Evolutionary conservation across 2,329 filamentous ascomycete genomes (phyloP).

Genomic region (Fusarium oligoseptatum): DNA sequence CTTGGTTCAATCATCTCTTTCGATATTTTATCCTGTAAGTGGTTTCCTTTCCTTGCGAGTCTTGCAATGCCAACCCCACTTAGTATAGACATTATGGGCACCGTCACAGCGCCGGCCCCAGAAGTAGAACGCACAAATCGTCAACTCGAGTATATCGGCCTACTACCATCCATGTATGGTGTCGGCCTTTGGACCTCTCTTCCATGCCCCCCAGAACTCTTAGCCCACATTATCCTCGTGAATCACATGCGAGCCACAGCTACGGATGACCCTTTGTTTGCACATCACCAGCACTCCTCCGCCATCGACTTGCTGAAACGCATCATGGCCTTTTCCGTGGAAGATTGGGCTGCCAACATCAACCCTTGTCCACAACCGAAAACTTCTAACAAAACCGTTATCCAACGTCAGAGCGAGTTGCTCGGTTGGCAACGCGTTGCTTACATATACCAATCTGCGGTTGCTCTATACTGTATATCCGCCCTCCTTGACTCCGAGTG

Average conservation of each 20-base stretch:
- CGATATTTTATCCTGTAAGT: slow-evolving; percentile 28
- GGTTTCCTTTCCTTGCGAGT: too few relatives aligned
- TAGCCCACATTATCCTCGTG: background rate
- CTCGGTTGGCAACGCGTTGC: slow-evolving; percentile 31
- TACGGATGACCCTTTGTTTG: background rate
- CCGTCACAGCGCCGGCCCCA: slow-evolving; percentile 21
- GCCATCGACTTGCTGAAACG: slow-evolving; percentile 25
- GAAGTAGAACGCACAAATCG: slow-evolving; percentile 4
- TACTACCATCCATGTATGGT: slow-evolving; percentile 33
- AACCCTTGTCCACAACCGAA: background rate
- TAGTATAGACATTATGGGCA: slow-evolving; percentile 30
- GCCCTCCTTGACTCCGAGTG: background rate
- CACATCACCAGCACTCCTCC: background rate
- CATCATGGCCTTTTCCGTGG: slow-evolving; percentile 37
- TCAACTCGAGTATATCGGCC: slow-evolving; percentile 23
- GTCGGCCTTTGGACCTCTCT: slow-evolving; percentile 36
- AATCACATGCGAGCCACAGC: slow-evolving; percentile 37
- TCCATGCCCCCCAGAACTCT: slow-evolving; percentile 22
- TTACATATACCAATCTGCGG: slow-evolving; percentile 35
- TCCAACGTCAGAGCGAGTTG: background rate
- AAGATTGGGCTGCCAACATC: slow-evolving; percentile 21
- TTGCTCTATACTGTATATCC: slow-evolving; percentile 40
- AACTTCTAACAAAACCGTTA: background rate
- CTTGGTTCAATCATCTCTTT: slow-evolving; percentile 10
- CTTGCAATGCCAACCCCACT: background rate